phyloP scores from a whole-genome alignment of 805 yeast genomes.

The Komagataella kurtzmanii region DNA sequence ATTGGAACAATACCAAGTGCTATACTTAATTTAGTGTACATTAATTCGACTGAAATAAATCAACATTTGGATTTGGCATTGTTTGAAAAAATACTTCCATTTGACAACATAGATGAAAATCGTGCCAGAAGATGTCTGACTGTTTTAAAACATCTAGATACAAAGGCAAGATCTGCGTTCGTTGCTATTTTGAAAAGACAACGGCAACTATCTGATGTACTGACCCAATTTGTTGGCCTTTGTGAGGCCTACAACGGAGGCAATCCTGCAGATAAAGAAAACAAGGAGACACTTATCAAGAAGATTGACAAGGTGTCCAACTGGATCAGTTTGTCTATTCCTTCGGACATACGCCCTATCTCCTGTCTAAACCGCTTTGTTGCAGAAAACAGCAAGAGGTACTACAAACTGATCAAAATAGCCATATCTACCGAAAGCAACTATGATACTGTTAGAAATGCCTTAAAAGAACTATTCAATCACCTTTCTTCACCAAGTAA shows the following conservation, averaged over 20 bases:
- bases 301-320: constrained; percentile 41
- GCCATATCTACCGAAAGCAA: constrained; percentile 47
- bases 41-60: constrained; percentile 58
- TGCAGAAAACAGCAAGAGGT: constrained; percentile 43
- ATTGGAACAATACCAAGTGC: constrained; percentile 49
- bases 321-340: constrained; percentile 49
- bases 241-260: constrained; percentile 30
- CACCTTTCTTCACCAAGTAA: constrained; percentile 10
- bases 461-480: constrained; percentile 31
- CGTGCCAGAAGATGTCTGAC: constrained; percentile 42
- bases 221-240: constrained; percentile 28
- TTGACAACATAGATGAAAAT: constrained; percentile 25
- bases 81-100: constrained; percentile 48
- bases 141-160: constrained; percentile 34
- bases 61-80: constrained; percentile 48
- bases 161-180: constrained; percentile 50
- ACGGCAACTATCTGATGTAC: constrained; percentile 35
- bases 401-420: constrained; percentile 37
- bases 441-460: constrained; percentile 41
- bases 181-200: constrained; percentile 62
- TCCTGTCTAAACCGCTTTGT: constrained; percentile 39
- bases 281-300: constrained; percentile 4
- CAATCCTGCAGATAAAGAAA: constrained; percentile 9
- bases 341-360: constrained; percentile 35
- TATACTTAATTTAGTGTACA: constrained; percentile 52